A percentile compares a stretch with the other conserved stretches of the same genome.
These are phyloP conservation scores for Papilionanthe hybrid DNA, from an alignment of 116 monocot species.

Conservation along the genomic window DNA sequence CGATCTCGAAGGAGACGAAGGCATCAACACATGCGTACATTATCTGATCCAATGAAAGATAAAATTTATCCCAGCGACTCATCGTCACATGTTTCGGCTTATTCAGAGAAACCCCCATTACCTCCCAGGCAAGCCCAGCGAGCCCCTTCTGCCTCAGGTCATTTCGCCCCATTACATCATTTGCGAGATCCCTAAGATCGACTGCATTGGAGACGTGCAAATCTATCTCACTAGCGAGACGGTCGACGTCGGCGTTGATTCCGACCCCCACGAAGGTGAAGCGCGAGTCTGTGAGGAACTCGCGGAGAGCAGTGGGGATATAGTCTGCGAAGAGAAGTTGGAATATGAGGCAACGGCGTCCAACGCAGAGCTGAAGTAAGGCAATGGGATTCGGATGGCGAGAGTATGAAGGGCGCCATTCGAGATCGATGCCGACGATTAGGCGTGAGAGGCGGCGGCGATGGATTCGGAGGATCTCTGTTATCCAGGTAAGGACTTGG, in stretches of 20 bases:
- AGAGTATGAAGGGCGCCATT: too few species aligned
- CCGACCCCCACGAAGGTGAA: conserved; percentile 18
- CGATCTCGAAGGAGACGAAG: conserved; percentile 43
- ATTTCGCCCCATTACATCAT: not conserved
- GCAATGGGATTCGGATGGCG: not conserved
- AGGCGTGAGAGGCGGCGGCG: not conserved
- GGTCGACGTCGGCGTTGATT: conserved; percentile 2
- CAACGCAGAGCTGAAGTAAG: conserved; percentile 17
- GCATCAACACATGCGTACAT: conserved; percentile 52
- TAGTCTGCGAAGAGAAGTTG: conserved; percentile 10
- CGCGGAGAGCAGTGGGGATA: too few species aligned
- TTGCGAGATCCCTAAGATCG: conserved; percentile 1
- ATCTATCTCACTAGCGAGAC: not conserved
- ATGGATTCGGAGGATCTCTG: not conserved
- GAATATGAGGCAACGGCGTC: conserved; percentile 15
- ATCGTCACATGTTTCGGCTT: conserved; percentile 18
- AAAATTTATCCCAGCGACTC: conserved; percentile 34
- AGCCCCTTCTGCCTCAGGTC: too few species aligned
- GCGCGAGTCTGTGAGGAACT: too few species aligned
- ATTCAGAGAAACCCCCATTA: conserved; percentile 30
- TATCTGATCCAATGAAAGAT: conserved; percentile 28
- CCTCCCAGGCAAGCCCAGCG: conserved; percentile 16
- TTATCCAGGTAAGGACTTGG: not conserved
- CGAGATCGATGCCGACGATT: conserved; percentile 14
- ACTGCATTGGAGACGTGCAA: not conserved